Base-by-base conservation (phyloP, 805 yeast species). In the Phaffomyces antillensis region DNA sequence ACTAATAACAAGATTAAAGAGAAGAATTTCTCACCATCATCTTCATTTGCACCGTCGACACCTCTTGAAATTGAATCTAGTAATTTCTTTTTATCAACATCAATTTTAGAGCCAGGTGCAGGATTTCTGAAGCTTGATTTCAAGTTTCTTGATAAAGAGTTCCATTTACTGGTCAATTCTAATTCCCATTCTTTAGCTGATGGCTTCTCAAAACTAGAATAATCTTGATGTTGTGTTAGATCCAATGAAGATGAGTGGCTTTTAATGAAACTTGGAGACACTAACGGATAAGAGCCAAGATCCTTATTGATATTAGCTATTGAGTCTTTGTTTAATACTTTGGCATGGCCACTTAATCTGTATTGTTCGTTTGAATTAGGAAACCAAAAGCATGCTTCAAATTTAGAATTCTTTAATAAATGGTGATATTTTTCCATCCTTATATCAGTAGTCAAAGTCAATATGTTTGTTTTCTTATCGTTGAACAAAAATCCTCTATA, bases 321-420 rank as follows among this genome's bases (percentile, higher is more conserved):
- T 17, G 50, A 52, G n/a, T 53, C 57, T 11, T 49, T 40, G 3
- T 67, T 62, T 11, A 80, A 60, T 12, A 70, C 55, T 49, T 78
- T 72, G 13, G 85, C 85, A 25, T 68, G 62, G 12, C 96, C 96
- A 45, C 79, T 72, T 49, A 87, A 68, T 53, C 96, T 69, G 59
- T 81, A 84, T 63, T 87, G 96, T 56, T 76, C 82, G 59, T 74
- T 73, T 23, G 75, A 60, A 20, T 68, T 69, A 9, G 71, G 75
- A 58, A 86, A 83, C 67, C 86, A 83, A 59, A 84, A 85, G 46
- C 86, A 83, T 2, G 87, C 85, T 64, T 87, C 95, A 60, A 79
- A 82, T 44, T 70, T 68, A 42, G 81, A 76, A 52, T 80, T 73
- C 20, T 52, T 40, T 3, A 37, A 16, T 18, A 70, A 61, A 54